Conservation (phyloP, 768 basidiomycete genomes). For the Phanerochaete carnosa region DNA sequence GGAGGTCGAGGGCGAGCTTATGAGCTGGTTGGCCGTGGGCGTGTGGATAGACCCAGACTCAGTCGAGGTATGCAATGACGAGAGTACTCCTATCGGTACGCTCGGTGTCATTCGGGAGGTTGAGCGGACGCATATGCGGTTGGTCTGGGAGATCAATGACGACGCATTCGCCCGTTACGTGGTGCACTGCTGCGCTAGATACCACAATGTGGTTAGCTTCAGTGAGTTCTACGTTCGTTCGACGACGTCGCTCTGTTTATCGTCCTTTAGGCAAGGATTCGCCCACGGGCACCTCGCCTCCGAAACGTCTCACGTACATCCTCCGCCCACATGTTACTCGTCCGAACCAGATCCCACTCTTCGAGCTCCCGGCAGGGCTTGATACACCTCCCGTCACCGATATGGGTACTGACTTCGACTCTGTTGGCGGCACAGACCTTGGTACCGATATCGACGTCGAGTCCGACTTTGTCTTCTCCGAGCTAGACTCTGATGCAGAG, state of each 20-base stretch:
- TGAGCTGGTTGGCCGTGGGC: conserved; percentile 58
- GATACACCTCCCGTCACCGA: conserved; percentile 78
- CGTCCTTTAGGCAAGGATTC: conserved; percentile 47
- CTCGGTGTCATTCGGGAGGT: conserved; percentile 62
- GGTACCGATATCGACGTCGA: conserved; percentile 37
- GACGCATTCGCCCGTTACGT: conserved; percentile 78
- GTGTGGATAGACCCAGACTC: conserved; percentile 52
- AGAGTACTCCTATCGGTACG: conserved; percentile 41
- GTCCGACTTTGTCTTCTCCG: conserved; percentile 30
- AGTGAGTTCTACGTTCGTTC: too few relatives aligned
- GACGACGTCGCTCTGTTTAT: conserved; percentile 27
- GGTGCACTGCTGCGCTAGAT: conserved; percentile 80
- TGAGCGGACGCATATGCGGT: conserved; percentile 56
- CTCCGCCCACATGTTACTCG: conserved; percentile 73
- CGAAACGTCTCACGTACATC: conserved; percentile 65
- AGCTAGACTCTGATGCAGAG: conserved; percentile 23
- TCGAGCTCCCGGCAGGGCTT: conserved; percentile 36
- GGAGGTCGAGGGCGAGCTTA: conserved; percentile 64
- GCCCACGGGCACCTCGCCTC: conserved; percentile 32
- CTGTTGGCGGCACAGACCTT: background rate
- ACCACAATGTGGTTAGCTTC: conserved; percentile 77
- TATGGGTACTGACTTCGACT: conserved; percentile 36
- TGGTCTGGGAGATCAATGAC: conserved; percentile 70
- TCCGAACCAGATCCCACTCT: conserved; percentile 37
- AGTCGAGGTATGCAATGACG: conserved; percentile 14